These are phyloP conservation scores for Dovyalis caffra DNA, from an alignment of 345 rosid species.

Conservation along the genomic window DNA sequence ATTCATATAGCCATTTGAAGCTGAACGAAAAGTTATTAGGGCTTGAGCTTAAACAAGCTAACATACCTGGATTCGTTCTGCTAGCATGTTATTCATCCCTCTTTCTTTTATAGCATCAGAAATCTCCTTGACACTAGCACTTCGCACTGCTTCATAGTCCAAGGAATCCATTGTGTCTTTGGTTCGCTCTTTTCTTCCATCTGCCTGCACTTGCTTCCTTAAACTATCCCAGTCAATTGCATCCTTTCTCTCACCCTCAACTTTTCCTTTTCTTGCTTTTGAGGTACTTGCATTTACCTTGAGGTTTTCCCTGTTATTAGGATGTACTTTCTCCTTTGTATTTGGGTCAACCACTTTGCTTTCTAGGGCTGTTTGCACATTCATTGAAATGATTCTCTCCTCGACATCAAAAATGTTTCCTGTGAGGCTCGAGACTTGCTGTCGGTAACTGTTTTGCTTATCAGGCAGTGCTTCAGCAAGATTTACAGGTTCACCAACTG, in stretches of 20 bases:
- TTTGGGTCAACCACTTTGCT: constrained; percentile 33
- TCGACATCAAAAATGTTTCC: constrained; percentile 29
- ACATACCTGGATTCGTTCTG: constrained; percentile 75
- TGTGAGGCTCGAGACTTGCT: constrained; percentile 28
- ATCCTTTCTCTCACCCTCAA: constrained; percentile 39
- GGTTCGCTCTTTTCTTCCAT: constrained; percentile 48
- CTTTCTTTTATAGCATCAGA: constrained; percentile 69
- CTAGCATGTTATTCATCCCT: constrained; percentile 91
- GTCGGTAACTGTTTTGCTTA: constrained; percentile 26
- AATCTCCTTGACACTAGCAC: constrained; percentile 48
- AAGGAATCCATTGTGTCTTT: constrained; percentile 62
- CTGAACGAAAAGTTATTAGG: constrained; percentile 1
- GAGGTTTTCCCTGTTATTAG: constrained; percentile 20
- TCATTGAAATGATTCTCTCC: constrained; percentile 27
- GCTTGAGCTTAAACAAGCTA: constrained; percentile 10
- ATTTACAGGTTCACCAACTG: constrained; percentile 25
- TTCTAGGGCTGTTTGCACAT: constrained; percentile 22
- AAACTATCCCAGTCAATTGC: constrained; percentile 75
- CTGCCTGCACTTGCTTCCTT: constrained; percentile 50
- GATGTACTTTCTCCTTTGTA: constrained; percentile 35
- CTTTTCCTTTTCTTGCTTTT: constrained; percentile 50
- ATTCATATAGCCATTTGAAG: constrained; percentile 17
- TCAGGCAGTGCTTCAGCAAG: constrained; percentile 26
- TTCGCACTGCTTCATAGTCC: constrained; percentile 82
- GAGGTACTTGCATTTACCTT: constrained; percentile 31